Evolutionary conservation across 2,329 filamentous ascomycete species (phyloP).

Genomic region (Chaetomium globosum): DNA sequence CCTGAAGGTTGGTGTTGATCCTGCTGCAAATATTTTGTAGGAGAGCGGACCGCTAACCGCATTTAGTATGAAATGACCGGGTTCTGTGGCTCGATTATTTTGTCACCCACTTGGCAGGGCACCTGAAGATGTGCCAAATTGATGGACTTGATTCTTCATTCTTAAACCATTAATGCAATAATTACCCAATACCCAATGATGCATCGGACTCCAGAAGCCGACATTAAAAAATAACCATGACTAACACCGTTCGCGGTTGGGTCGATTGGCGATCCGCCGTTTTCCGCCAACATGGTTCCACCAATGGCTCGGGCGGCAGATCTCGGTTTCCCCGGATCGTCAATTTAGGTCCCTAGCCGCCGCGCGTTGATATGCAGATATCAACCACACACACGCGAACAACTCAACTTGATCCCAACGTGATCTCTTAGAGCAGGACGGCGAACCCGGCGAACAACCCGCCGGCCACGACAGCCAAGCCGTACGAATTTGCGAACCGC

Average conservation of each 20-base stretch:
- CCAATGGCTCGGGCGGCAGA: not conserved
- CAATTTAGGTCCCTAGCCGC: conserved; percentile 24
- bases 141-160: not conserved
- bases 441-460: conserved; percentile 40
- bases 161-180: conserved; percentile 11
- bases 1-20: no score
- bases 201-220: not conserved
- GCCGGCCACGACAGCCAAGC: conserved; percentile 35
- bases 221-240: conserved; percentile 11
- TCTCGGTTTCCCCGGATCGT: conserved; percentile 17
- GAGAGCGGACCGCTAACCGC: no score
- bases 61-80: no score
- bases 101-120: no score
- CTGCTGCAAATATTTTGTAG: no score
- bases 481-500: conserved; percentile 42
- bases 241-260: conserved; percentile 15
- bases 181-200: conserved; percentile 9
- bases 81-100: no score
- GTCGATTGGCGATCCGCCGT: not conserved
- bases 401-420: not conserved
- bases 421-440: conserved; percentile 47
- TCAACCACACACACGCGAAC: not conserved
- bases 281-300: not conserved
- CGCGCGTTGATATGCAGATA: not conserved
- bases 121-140: not conserved